These are phyloP conservation scores for Botryotinia convoluta DNA, from an alignment of 2,329 filamentous ascomycete species.

Conservation along the genomic window DNA sequence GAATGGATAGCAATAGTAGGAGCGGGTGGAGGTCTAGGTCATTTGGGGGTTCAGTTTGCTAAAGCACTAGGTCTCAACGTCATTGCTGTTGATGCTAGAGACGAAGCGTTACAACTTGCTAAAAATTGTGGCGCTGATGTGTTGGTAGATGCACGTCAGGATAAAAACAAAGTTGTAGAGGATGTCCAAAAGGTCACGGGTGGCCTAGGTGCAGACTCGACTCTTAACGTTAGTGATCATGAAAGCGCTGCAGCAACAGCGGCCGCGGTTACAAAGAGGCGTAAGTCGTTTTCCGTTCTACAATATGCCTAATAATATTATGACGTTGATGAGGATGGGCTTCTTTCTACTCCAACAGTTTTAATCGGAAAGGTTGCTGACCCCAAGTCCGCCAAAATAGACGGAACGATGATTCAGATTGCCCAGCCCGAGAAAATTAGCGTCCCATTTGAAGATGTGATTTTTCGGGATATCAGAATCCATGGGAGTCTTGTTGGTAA, in stretches of 20 bases:
- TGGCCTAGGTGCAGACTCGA: conserved; percentile 50
- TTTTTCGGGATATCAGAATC: conserved; percentile 53
- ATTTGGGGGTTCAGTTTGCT: conserved; percentile 51
- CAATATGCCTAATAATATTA: background rate
- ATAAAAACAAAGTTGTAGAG: conserved; percentile 47
- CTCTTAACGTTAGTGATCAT: conserved; percentile 54
- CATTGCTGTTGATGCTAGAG: conserved; percentile 46
- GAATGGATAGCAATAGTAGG: conserved; percentile 48
- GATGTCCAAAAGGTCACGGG: conserved; percentile 48
- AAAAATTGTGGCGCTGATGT: conserved; percentile 49
- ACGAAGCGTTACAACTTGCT: conserved; percentile 51
- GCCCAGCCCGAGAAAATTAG: conserved; percentile 48
- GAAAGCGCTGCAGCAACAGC: conserved; percentile 48
- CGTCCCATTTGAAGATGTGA: conserved; percentile 46
- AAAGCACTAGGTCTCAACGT: conserved; percentile 50
- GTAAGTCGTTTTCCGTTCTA: conserved; percentile 33
- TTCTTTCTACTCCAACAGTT: background rate
- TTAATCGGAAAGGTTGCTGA: background rate
- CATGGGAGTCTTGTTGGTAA: conserved; percentile 44
- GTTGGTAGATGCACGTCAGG: conserved; percentile 51
- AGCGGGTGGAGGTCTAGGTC: conserved; percentile 52
- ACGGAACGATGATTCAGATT: conserved; percentile 54
- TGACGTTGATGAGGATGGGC: conserved; percentile 8
- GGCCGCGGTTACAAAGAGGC: conserved; percentile 57
- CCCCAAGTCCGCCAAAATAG: conserved; percentile 8